phyloP scores from a whole-genome alignment of 768 basidiomycete species.

The Tulasnella sp. region DNA sequence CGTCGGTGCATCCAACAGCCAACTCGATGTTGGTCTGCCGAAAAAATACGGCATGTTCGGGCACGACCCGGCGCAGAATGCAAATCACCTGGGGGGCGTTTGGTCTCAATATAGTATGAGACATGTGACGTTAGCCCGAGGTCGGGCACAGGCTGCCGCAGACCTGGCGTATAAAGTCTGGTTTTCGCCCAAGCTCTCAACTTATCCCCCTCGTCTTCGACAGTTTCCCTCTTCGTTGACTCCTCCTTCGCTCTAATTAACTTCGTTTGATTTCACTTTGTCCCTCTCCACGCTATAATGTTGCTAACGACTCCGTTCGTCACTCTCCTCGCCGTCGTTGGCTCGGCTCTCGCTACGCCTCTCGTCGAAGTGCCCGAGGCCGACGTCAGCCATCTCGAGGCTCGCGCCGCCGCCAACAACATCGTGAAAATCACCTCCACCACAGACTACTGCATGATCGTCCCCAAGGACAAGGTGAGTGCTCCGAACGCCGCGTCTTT shows the following conservation, averaged over 20 bases:
- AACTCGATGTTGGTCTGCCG: no score
- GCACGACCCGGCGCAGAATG: not conserved
- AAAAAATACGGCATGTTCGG: conserved; percentile 1
- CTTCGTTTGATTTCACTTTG: not conserved
- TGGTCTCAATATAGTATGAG: not conserved
- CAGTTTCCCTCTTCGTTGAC: conserved; percentile 9
- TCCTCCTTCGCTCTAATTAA: not conserved
- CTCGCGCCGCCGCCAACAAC: conserved; percentile 19
- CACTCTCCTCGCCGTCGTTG: not conserved
- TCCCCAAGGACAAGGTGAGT: conserved; percentile 23
- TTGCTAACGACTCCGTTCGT: not conserved
- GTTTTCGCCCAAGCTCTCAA: not conserved
- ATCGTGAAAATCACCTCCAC: conserved; percentile 21
- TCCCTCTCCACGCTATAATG: not conserved
- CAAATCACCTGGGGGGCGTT: not conserved
- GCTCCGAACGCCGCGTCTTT: not conserved
- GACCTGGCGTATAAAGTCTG: not conserved
- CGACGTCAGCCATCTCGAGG: not conserved
- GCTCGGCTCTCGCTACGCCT: not conserved
- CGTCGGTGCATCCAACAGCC: not conserved
- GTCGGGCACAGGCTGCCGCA: not conserved
- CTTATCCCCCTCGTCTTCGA: not conserved
- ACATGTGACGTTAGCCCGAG: conserved; percentile 5
- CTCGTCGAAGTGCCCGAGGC: conserved; percentile 12
- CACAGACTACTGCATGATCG: conserved; percentile 34